A percentile compares a stretch with the other conserved stretches of the same genome.
Conservation (phyloP, 192 early-diverging fungal species). For the Backusella tarrabulga region DNA sequence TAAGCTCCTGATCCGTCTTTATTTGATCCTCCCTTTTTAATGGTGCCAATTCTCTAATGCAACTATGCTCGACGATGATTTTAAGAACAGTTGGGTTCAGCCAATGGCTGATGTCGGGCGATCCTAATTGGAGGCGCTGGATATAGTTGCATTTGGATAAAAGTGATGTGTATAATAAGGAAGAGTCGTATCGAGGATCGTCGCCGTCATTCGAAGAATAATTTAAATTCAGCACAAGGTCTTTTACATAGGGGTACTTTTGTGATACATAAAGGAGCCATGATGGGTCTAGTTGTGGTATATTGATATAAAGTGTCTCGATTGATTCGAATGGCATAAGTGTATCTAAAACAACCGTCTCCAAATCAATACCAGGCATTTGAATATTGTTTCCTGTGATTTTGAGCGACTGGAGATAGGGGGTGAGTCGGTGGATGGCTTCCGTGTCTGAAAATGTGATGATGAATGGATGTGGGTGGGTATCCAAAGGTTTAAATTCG, state of each 20-base stretch:
- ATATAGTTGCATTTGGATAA: background rate
- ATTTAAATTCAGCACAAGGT: background rate
- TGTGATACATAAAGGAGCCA: background rate
- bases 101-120: background rate
- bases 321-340: background rate
- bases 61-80: background rate
- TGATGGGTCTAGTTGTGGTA: background rate
- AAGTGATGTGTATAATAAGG: background rate
- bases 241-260: background rate
- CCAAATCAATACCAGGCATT: background rate
- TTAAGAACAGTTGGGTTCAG: background rate
- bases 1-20: background rate
- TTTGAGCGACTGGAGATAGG: background rate
- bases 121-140: background rate
- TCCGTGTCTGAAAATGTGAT: background rate
- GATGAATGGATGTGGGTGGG: background rate
- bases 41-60: background rate
- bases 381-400: background rate
- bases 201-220: background rate
- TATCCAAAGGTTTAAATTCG: background rate
- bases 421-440: background rate
- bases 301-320: background rate
- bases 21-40: background rate
- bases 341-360: background rate
- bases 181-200: background rate